These are phyloP conservation scores for Cordyceps cateniannulata DNA, from an alignment of 2,329 filamentous ascomycete genomes.

Conservation along the genomic window DNA sequence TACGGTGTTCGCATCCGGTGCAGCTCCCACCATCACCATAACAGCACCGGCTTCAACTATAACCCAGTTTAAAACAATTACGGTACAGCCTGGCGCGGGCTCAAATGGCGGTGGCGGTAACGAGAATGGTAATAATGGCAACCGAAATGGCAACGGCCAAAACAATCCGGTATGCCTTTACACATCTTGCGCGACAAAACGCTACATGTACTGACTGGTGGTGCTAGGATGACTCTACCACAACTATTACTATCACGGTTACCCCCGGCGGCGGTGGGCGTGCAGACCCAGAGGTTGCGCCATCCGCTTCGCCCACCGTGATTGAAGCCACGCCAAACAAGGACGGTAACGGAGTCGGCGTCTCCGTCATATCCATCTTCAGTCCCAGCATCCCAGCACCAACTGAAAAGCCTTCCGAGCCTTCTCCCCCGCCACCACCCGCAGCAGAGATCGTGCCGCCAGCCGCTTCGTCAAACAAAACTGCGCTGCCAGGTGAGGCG, in stretches of 20 bases:
- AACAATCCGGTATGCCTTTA: no score
- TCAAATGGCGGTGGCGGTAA: no score
- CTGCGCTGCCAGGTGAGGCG: background rate
- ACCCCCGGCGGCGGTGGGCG: background rate
- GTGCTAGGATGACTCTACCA: background rate
- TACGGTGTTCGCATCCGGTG: background rate
- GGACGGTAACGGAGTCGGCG: constrained; percentile 23
- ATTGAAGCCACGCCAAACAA: constrained; percentile 14
- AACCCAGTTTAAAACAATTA: background rate
- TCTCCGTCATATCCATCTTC: constrained; percentile 16
- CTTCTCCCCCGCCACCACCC: constrained; percentile 9
- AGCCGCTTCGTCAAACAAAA: background rate
- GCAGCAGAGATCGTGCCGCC: background rate
- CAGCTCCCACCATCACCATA: background rate
- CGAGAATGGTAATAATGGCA: no score
- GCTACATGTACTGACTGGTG: background rate
- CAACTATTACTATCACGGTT: background rate
- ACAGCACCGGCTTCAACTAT: background rate
- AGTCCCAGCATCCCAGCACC: background rate
- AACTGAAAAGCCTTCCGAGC: background rate
- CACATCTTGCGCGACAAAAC: no score
- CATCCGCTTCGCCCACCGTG: background rate
- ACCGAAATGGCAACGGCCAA: no score
- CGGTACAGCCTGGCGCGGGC: no score
- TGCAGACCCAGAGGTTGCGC: background rate